Evolutionary conservation across 441 rosid species (phyloP), one percentile per base, ranked within the genome.

Genomic region (Dalechampia spathulata): DNA sequence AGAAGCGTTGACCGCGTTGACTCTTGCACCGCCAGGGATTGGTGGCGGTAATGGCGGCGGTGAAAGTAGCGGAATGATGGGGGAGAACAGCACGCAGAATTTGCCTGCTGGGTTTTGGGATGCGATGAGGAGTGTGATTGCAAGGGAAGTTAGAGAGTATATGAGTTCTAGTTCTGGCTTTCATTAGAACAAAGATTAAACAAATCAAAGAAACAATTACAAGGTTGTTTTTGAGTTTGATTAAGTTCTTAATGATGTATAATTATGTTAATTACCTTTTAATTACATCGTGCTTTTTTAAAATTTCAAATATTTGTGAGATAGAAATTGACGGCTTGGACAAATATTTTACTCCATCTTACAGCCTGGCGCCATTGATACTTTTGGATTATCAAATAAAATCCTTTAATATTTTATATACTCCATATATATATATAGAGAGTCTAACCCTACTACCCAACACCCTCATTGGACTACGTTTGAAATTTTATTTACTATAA

Each of bases 71-170:
- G 64, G 30, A 28, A 60, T 26, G 49, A 60, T 6, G 60, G 63
- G 45, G 22, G 75, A 43, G 67, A 55, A 52, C 37, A 49, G 53
- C 30, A 45, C 26, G 50, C 76, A 70, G 54, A 63, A 58, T 49
- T 22, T 73, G 51, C 83, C 85, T 46, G 66, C 60, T 28, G 87
- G 77, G 63, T 84, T 84, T 62, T 79, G 87, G 91, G 87, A 84
- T 58, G 76, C 3, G 70, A 81, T 81, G 91, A 79, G 79, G 60
- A 64, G 54, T 57, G 87, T 84, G 65, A 84, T 84, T 32, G 87
- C 91, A 14, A 78, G 70, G 69, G 91, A 84, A 67, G 91, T 84
- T 21, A 75, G 79, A 58, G 86, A 81, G 2, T 84, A 64, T 19
- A 69, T 84, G 66, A 72, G 63, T 55, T 72, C 85, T 13, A 54